Evolutionary conservation across 495 filamentous ascomycete genomes (phyloP), one percentile per base, ranked within the genome.

Genomic region (Tricharina praecox): DNA sequence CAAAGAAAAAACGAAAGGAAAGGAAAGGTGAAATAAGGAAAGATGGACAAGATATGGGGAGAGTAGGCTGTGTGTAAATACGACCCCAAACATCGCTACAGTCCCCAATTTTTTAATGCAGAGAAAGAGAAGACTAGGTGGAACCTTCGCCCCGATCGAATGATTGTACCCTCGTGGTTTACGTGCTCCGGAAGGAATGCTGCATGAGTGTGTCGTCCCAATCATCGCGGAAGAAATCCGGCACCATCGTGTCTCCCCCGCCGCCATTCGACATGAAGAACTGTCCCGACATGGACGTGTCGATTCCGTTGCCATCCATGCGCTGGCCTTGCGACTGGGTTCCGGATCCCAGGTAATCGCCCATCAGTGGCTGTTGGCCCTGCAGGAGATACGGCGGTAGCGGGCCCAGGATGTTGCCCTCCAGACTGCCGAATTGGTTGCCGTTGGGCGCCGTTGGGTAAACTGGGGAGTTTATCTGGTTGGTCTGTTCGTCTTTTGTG

Each of bases 341-440:
- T 35, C 41, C 38, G 24, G 32, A 43, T 38, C 18, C 23, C 15
- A 16, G 18, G 26, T 8, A 36, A 44, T 45, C 43, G 39, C 19
- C 39, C 43, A 26, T 25, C 7, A 51, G 13, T 37, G 52, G 48
- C 8, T 59, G 52, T 39, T 61, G 59, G 23, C 55, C 60, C 34
- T 70, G 68, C 49, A 67, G 58, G n/a, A 74, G 55, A 50, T 74
- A 76, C 33, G 70, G 69, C 25, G 72, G 73, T 34, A 74, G 53
- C 18, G 72, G 71, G 4, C 68, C 70, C 47, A 71, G 71, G 8
- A 73, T 51, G 50, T 74, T 72, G 8, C 70, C 72, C 57, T 75
- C 70, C 32, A 71, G 59, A 44, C 13, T 66, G 34, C 70, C 68
- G 47, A 65, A 66, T 20, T 51, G 44, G 48, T 51, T n/a, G 8